A percentile compares a stretch with the other conserved stretches of the same genome.
Conservation (phyloP, 176 grass and related monocot species). For the Phoenix dactylifera region DNA sequence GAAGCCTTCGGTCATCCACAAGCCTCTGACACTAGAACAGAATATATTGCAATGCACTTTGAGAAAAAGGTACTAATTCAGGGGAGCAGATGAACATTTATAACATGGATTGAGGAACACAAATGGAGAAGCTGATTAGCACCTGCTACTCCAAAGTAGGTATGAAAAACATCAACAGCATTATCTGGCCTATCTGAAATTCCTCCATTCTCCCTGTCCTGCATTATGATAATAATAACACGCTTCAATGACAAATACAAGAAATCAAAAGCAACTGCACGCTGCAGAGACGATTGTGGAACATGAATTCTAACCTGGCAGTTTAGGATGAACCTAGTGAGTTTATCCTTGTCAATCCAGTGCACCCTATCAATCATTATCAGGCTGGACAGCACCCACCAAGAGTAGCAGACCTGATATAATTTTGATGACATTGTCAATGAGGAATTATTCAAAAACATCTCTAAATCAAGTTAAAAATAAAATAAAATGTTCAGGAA, state of each 20-base stretch:
- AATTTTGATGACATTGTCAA: background rate
- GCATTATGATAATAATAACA: constrained; percentile 5
- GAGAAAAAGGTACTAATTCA: background rate
- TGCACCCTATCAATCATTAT: constrained; percentile 94
- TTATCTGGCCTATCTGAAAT: constrained; percentile 97
- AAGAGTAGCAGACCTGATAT: constrained; percentile 82
- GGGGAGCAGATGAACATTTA: constrained; percentile 3
- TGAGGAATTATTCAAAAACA: background rate
- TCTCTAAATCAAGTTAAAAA: background rate
- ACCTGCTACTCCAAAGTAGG: constrained; percentile 95
- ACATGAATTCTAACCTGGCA: constrained; percentile 48
- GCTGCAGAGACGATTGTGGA: too few relatives aligned
- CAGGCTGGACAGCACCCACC: constrained; percentile 87
- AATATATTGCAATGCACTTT: background rate
- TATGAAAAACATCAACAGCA: constrained; percentile 82
- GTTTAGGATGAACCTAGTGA: constrained; percentile 76
- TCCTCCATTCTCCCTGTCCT: constrained; percentile 87
- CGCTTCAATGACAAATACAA: too few relatives aligned
- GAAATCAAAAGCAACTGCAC: too few relatives aligned
- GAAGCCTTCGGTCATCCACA: constrained; percentile 8
- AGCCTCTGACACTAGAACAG: background rate
- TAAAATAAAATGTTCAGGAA: background rate
- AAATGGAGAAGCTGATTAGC: constrained; percentile 5
- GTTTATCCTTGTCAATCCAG: constrained; percentile 83
- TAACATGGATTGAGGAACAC: background rate